Conservation (phyloP, 2,329 filamentous ascomycete genomes). For the Botrytis paeoniae region DNA sequence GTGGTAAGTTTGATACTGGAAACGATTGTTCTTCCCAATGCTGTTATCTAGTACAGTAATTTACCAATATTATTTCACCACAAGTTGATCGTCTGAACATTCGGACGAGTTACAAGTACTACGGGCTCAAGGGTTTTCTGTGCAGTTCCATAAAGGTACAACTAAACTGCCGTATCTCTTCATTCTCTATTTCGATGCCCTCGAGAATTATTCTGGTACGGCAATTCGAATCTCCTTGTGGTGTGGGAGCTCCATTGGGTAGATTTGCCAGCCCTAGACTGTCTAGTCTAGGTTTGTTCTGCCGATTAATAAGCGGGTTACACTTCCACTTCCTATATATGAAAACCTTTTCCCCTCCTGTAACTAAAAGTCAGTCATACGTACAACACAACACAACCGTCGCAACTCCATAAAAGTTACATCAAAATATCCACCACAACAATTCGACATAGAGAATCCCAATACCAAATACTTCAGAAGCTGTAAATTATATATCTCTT, state of each 20-base stretch:
- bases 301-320: background rate
- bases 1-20: background rate
- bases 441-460: background rate
- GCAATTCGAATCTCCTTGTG: background rate
- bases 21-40: background rate
- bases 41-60: background rate
- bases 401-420: background rate
- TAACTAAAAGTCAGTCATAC: background rate
- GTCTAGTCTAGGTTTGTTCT: background rate
- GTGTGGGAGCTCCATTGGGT: background rate
- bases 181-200: background rate
- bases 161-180: background rate
- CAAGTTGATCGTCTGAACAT: background rate
- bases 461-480: background rate
- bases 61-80: background rate
- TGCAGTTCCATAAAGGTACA: background rate
- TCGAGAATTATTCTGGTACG: background rate
- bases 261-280: background rate
- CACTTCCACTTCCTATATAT: background rate
- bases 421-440: background rate
- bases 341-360: background rate
- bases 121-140: background rate
- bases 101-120: background rate
- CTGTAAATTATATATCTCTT: background rate
- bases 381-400: background rate